A percentile compares a stretch with the other conserved stretches of the same genome.
phyloP scores from a whole-genome alignment of 208 protist species.

The Trypanosoma theileri region DNA sequence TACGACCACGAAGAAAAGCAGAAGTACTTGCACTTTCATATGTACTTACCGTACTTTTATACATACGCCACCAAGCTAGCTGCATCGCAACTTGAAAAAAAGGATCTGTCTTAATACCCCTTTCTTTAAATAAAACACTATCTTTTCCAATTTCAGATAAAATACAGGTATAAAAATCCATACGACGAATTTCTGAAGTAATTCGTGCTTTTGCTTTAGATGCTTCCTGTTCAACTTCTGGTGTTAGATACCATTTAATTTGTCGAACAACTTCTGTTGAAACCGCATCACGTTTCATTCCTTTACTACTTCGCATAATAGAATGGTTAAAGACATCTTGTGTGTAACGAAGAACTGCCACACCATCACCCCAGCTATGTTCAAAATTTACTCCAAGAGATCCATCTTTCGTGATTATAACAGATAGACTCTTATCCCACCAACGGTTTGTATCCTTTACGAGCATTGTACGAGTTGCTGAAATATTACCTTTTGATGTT shows the following conservation, averaged over 20 bases:
- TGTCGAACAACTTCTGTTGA: conserved; percentile 35
- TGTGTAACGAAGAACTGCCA: conserved; percentile 65
- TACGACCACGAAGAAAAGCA: conserved; percentile 70
- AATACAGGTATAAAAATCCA: conserved; percentile 51
- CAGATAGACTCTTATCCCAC: conserved; percentile 90
- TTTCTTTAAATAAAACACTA: conserved; percentile 10
- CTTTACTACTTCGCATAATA: conserved; percentile 34
- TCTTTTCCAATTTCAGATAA: conserved; percentile 28
- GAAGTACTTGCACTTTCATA: conserved; percentile 55
- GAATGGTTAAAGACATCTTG: conserved; percentile 66
- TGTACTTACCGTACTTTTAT: conserved; percentile 54
- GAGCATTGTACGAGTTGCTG: conserved; percentile 31
- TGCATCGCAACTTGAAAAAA: conserved; percentile 68
- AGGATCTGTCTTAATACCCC: conserved; percentile 21
- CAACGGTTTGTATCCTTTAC: conserved; percentile 60
- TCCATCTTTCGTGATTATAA: conserved; percentile 61
- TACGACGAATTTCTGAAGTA: conserved; percentile 35
- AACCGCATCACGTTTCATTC: conserved; percentile 23
- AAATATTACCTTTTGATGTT: conserved; percentile 40
- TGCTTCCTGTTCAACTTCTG: conserved; percentile 38
- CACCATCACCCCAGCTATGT: conserved; percentile 74
- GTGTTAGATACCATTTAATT: conserved; percentile 52
- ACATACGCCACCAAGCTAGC: conserved; percentile 78
- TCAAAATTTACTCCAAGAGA: conserved; percentile 68
- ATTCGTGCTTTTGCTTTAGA: conserved; percentile 31